Evolutionary conservation across 441 rosid species (phyloP).

Genomic region (Gossypium gossypioides): DNA sequence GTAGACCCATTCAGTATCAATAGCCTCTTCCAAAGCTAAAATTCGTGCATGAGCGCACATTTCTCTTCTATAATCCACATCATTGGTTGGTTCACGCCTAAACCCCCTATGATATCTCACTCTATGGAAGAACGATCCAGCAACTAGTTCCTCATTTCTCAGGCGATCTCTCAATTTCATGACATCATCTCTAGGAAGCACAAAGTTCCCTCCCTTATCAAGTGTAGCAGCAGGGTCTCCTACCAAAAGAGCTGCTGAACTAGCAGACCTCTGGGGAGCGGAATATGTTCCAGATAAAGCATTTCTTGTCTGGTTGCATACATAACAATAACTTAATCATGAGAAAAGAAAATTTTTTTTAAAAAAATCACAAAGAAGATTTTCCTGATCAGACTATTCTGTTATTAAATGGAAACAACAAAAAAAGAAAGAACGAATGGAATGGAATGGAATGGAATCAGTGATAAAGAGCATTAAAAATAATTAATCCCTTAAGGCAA

Average conservation of each 20-base stretch:
- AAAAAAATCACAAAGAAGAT: not conserved
- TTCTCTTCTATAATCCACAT: slow-evolving; percentile 83
- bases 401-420: not conserved
- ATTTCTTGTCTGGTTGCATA: slow-evolving; percentile 80
- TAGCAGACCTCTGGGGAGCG: slow-evolving; percentile 99
- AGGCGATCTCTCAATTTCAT: slow-evolving; percentile 95
- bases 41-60: slow-evolving; percentile 99
- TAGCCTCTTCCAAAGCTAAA: slow-evolving; percentile 97
- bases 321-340: slow-evolving; percentile 4
- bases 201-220: slow-evolving; percentile 95
- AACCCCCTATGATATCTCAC: slow-evolving; percentile 54
- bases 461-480: not conserved
- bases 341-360: not conserved
- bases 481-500: not conserved
- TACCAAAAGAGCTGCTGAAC: slow-evolving; percentile 96
- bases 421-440: not conserved
- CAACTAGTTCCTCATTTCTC: slow-evolving; percentile 84
- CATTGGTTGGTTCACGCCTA: slow-evolving; percentile 48
- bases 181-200: slow-evolving; percentile 99
- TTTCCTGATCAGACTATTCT: not conserved
- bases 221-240: slow-evolving; percentile 95
- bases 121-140: slow-evolving; percentile 63
- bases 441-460: not conserved
- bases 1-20: slow-evolving; percentile 99
- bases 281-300: slow-evolving; percentile 98